Evolutionary conservation across 345 rosid species (phyloP), one percentile per base, ranked within the genome.

Genomic region (Hibiscus trionum): DNA sequence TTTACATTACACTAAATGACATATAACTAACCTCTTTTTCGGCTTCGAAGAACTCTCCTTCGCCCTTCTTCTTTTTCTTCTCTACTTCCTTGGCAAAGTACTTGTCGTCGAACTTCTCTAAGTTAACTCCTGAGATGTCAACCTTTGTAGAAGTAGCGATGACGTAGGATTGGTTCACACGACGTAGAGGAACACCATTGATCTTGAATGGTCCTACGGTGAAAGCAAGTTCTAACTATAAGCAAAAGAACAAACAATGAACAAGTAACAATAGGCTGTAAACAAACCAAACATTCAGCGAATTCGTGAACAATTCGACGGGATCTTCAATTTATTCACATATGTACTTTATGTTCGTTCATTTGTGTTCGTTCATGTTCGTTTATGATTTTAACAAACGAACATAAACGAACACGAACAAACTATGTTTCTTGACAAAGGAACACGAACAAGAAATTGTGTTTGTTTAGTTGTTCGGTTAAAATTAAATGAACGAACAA

Each of bases 121-220:
- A 62, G 65, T 77, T 81, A 12, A 85, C 84, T 12, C 84, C 88
- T 58, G 90, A 78, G 37, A 89, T 72, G 82, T 85, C 91, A 65
- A 91, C 82, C 88, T 86, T 87, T 24, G 58, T n/a, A 17, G 58
- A n/a, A 53, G 58, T 53, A 26, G 83, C 95, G 52, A 89, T 82
- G 46, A 85, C 88, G 24, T 87, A 91, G 4, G 88, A 71, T 63
- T 87, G 95, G 77, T 86, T 89, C 21, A 88, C 97, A 26, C 90
- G 82, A 57, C 93, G 79, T 33, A 89, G 33, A 55, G 94, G 95
- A 50, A 89, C 94, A 63, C 91, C 93, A 55, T 91, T 91, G 61
- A 89, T 75, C 90, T 86, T 88, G 82, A 86, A 91, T 59, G 93
- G 95, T 16, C 97, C 95, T 90, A 73, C 19, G 61, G 27, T 1